Evolutionary conservation across 73 alveolate species (phyloP).

Genomic region (Paramecium pentaurelia): DNA sequence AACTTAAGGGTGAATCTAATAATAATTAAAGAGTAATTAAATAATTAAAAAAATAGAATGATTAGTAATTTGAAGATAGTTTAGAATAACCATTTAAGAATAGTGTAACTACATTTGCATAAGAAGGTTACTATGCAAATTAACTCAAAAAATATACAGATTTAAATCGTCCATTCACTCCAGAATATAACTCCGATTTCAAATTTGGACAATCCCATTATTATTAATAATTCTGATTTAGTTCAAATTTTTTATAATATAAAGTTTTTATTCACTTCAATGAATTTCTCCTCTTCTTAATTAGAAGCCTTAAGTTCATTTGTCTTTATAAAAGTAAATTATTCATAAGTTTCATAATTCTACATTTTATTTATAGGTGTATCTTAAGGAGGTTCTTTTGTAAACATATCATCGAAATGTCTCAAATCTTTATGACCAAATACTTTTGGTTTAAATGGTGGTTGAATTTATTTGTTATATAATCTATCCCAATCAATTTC

Average conservation of each 20-base stretch:
- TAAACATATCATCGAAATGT: slow-evolving; percentile 62
- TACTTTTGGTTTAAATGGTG: slow-evolving; percentile 87
- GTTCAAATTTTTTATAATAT: not conserved
- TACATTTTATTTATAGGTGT: not conserved
- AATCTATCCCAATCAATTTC: slow-evolving; percentile 76
- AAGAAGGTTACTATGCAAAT: slow-evolving; percentile 42
- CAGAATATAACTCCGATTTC: slow-evolving; percentile 24
- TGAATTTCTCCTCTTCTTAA: not conserved
- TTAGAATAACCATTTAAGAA: slow-evolving; percentile 33
- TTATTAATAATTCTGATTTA: slow-evolving; percentile 1
- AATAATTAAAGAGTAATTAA: not conserved
- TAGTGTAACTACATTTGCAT: slow-evolving; percentile 20
- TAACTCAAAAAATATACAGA: slow-evolving; percentile 39
- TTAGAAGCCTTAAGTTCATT: not conserved
- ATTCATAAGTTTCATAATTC: slow-evolving; percentile 6
- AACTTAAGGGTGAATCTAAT: not conserved
- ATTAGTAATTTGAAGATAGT: not conserved
- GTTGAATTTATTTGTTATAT: slow-evolving; percentile 65
- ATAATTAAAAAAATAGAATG: not conserved
- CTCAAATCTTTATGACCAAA: slow-evolving; percentile 55
- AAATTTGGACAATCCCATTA: not conserved
- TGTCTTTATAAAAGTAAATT: not conserved
- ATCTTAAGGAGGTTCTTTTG: slow-evolving; percentile 4
- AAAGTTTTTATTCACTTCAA: slow-evolving; percentile 35
- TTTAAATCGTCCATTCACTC: slow-evolving; percentile 31